A percentile compares a stretch with the other conserved stretches of the same genome.
Evolutionary conservation across 2,329 filamentous ascomycete species (phyloP).

Genomic region (Laburnicola sp.): DNA sequence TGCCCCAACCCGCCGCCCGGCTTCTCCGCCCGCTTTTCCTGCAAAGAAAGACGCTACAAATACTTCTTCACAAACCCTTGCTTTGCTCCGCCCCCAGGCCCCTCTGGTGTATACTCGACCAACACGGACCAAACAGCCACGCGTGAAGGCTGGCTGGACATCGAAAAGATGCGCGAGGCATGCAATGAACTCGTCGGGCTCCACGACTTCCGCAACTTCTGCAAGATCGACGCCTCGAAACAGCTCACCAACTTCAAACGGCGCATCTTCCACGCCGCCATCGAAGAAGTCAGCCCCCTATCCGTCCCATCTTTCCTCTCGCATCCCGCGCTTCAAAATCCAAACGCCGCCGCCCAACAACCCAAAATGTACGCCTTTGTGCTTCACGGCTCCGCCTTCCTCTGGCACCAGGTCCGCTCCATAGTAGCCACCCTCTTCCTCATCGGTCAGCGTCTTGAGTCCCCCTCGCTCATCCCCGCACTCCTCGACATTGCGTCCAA

Average conservation of each 20-base stretch:
- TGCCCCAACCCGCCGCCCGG: slow-evolving; percentile 76
- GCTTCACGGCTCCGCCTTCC: slow-evolving; percentile 85
- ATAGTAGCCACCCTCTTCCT: slow-evolving; percentile 93
- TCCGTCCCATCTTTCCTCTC: slow-evolving; percentile 33
- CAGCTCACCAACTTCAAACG: slow-evolving; percentile 83
- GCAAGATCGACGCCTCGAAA: slow-evolving; percentile 88
- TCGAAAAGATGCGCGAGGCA: slow-evolving; percentile 80
- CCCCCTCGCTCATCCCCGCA: slow-evolving; percentile 69
- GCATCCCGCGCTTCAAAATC: slow-evolving; percentile 29
- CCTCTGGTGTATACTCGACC: slow-evolving; percentile 52
- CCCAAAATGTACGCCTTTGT: slow-evolving; percentile 83
- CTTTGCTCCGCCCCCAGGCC: slow-evolving; percentile 68
- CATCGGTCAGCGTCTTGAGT: slow-evolving; percentile 84
- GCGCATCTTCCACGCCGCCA: slow-evolving; percentile 76
- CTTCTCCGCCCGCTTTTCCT: slow-evolving; percentile 92
- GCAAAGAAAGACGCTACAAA: slow-evolving; percentile 85
- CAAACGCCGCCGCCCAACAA: slow-evolving; percentile 10
- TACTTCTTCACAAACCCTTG: slow-evolving; percentile 98
- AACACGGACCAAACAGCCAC: slow-evolving; percentile 13
- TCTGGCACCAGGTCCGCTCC: slow-evolving; percentile 97
- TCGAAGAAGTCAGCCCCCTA: slow-evolving; percentile 56
- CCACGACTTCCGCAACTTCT: slow-evolving; percentile 96
- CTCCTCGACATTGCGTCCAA: slow-evolving; percentile 73
- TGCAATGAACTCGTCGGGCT: slow-evolving; percentile 78
- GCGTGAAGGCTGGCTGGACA: slow-evolving; percentile 74